These are phyloP conservation scores for Skeletonema tropicum DNA, from an alignment of 108 stramenopile species.

Conservation along the genomic window DNA sequence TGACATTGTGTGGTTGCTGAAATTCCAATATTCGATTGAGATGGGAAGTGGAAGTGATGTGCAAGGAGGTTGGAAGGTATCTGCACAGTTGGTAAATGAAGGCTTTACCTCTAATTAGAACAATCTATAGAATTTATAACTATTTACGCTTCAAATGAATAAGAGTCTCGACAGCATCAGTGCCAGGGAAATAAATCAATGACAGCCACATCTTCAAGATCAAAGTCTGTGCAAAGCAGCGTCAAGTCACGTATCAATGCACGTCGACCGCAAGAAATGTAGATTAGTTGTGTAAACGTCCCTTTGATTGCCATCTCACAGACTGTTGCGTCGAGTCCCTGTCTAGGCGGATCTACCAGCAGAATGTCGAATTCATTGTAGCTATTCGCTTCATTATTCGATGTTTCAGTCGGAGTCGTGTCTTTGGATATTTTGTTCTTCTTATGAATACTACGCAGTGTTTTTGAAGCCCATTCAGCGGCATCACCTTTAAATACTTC, in stretches of 20 bases:
- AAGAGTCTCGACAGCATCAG: constrained; percentile 71
- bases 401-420: not conserved
- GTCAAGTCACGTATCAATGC: constrained; percentile 73
- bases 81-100: constrained; percentile 40
- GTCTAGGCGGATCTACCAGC: constrained; percentile 77
- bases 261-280: constrained; percentile 71
- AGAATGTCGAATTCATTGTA: constrained; percentile 57
- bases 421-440: not conserved
- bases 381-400: not conserved
- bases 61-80: constrained; percentile 35
- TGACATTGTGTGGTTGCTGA: constrained; percentile 49
- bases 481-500: constrained; percentile 63
- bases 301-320: constrained; percentile 66
- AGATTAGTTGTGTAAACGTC: constrained; percentile 62
- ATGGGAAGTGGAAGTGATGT: not conserved
- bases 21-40: constrained; percentile 29
- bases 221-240: constrained; percentile 51
- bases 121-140: no score
- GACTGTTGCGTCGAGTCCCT: constrained; percentile 60
- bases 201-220: constrained; percentile 57
- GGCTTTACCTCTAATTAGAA: constrained; percentile 21
- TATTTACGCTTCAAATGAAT: constrained; percentile 61
- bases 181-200: constrained; percentile 83
- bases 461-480: constrained; percentile 49
- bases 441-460: not conserved